A percentile compares a stretch with the other conserved stretches of the same genome.
These are phyloP conservation scores for Candida sojae DNA, from an alignment of 1,139 yeast species.

Conservation along the genomic window DNA sequence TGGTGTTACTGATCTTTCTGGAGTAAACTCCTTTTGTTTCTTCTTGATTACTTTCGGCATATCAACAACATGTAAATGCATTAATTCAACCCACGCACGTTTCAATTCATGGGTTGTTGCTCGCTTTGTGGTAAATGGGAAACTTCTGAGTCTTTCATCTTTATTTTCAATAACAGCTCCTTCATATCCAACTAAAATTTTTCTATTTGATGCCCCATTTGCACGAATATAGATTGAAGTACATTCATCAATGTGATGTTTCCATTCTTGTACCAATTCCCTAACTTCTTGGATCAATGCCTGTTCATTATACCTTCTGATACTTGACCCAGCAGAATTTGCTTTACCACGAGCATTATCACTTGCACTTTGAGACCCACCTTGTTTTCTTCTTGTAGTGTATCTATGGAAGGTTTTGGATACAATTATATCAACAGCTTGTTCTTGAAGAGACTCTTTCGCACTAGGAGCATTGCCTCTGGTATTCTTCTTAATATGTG, in stretches of 20 bases:
- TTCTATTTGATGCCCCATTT: constrained; percentile 69
- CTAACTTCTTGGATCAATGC: constrained; percentile 78
- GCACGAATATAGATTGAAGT: constrained; percentile 81
- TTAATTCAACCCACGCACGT: constrained; percentile 79
- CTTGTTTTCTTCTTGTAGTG: constrained; percentile 95
- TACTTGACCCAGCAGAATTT: constrained; percentile 90
- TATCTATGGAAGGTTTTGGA: constrained; percentile 93
- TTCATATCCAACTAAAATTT: constrained; percentile 67
- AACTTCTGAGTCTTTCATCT: constrained; percentile 61
- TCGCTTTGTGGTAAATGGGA: constrained; percentile 89
- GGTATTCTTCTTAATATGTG: constrained; percentile 62
- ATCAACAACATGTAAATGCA: constrained; percentile 59
- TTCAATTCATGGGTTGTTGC: constrained; percentile 84
- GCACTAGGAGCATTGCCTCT: constrained; percentile 54
- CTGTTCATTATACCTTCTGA: constrained; percentile 87
- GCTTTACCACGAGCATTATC: constrained; percentile 95
- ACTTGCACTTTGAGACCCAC: constrained; percentile 93
- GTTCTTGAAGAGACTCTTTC: constrained; percentile 49
- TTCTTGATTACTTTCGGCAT: constrained; percentile 50
- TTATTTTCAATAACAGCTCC: constrained; percentile 47
- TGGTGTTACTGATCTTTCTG: constrained; percentile 19
- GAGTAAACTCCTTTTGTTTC: constrained; percentile 24
- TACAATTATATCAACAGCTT: constrained; percentile 63
- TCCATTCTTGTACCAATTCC: constrained; percentile 69
- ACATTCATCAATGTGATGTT: constrained; percentile 55